Conservation (phyloP, 129 eudicot species). For the Tagetes patula region DNA sequence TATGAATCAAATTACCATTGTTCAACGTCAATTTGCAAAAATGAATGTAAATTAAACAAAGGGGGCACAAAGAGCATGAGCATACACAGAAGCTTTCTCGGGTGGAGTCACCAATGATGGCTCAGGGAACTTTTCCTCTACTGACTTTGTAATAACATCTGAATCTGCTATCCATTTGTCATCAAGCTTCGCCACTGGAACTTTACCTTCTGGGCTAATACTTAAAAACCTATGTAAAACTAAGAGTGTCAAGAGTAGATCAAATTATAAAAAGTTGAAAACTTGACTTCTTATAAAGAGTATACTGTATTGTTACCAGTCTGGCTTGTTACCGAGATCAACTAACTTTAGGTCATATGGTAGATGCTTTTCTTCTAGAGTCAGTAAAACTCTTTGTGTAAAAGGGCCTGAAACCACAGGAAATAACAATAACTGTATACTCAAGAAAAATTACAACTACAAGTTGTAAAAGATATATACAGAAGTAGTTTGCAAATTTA, state of each 20-base stretch:
- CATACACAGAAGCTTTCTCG: slow-evolving; percentile 88
- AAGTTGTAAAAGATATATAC: not conserved
- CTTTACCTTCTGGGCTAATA: slow-evolving; percentile 89
- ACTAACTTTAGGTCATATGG: slow-evolving; percentile 79
- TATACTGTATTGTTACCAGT: slow-evolving; percentile 50
- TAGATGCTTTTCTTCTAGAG: slow-evolving; percentile 89
- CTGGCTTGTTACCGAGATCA: slow-evolving; percentile 79
- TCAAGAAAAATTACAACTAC: not conserved
- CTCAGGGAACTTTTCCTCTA: slow-evolving; percentile 83
- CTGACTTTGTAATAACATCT: slow-evolving; percentile 80
- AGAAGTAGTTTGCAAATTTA: not conserved
- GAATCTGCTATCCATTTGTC: slow-evolving; percentile 97
- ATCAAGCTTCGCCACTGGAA: slow-evolving; percentile 74
- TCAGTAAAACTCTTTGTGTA: slow-evolving; percentile 81
- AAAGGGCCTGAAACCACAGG: slow-evolving; percentile 65
- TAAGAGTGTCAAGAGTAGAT: not conserved
- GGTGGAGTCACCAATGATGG: slow-evolving; percentile 84
- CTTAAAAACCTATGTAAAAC: slow-evolving; percentile 54
- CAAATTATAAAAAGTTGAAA: not conserved
- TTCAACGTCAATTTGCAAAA: not conserved
- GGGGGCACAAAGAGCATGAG: slow-evolving; percentile 2
- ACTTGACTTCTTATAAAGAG: not conserved
- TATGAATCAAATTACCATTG: not conserved
- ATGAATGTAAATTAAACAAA: slow-evolving; percentile 13
- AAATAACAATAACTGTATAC: not conserved